Base-by-base conservation (phyloP, 2,329 filamentous ascomycete genomes). In the Exophiala phaeomuriformis region DNA sequence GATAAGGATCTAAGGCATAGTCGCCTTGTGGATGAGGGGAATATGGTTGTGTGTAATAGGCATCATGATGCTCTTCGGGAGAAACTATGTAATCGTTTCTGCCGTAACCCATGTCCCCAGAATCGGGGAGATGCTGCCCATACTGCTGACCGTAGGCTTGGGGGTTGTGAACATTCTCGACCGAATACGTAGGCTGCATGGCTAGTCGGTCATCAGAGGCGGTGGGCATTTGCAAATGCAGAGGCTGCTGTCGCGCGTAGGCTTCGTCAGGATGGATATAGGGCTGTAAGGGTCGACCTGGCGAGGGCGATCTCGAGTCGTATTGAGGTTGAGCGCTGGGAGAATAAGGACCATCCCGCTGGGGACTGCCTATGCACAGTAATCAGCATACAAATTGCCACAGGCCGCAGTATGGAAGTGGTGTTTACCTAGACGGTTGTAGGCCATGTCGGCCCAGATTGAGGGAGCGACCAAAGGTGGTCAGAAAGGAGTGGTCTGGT, bases 41-140 rank as follows among this genome's bases (percentile, higher is more conserved):
- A 69, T 95, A 95, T 1, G 88, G 85, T 61, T 86, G 82, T 63
- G 84, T 88, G 69, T 86, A 91, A 74, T 95, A 95, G 51, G 82
- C 81, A 69, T 95, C 88, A 67, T 93, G 88, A 65, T 95, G 89
- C 53, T 84, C 83, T 68, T 94, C 84, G 6, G 91, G 90, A 65
- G 89, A 83, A 56, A 95, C 72, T 3, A 83, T 76, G 68, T 93
- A 90, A 52, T 90, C 86, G 53, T 77, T 75, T 57, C 76, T 76
- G 40, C 77, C 74, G 59, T 81, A 78, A 9, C 57, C 49, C 27
- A 56, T 36, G 32, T 59, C 57, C 37, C 50, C 57, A 8, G 36
- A 46, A 2, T 45, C 41, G 57, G 76, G 69, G 43, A 69, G 69
- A 33, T 59, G 52, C 71, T 73, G 59, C 57, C 83, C 79, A 66